These are phyloP conservation scores for Fennellomyces sp. DNA, from an alignment of 371 early-diverging fungal genomes.

Conservation along the genomic window DNA sequence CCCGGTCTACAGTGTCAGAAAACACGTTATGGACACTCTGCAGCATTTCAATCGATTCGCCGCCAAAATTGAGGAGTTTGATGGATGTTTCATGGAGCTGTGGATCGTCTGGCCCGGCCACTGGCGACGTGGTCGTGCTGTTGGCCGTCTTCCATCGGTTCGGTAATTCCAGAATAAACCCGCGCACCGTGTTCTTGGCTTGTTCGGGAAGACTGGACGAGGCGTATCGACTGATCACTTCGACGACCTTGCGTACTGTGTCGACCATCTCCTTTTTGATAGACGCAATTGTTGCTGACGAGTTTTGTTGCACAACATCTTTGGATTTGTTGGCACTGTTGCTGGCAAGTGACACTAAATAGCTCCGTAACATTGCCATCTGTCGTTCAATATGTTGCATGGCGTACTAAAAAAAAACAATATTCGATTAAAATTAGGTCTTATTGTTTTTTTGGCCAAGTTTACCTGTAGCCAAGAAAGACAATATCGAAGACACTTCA, in stretches of 20 bases:
- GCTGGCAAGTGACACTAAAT: conserved; percentile 59
- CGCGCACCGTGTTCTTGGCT: conserved; percentile 78
- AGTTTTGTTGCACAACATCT: conserved; percentile 2
- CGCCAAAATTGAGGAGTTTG: conserved; percentile 56
- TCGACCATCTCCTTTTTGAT: conserved; percentile 81
- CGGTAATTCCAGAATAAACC: conserved; percentile 83
- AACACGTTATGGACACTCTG: conserved; percentile 69
- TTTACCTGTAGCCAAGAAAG: conserved; percentile 74
- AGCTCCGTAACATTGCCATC: conserved; percentile 66
- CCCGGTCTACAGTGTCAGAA: conserved; percentile 68
- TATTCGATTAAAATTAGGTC: too few relatives aligned
- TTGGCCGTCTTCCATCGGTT: conserved; percentile 67
- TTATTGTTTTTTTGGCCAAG: too few relatives aligned
- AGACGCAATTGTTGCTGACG: conserved; percentile 20
- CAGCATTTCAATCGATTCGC: conserved; percentile 78
- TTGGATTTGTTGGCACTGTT: conserved; percentile 8
- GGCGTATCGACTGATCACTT: conserved; percentile 84
- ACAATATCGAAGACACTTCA: conserved; percentile 76
- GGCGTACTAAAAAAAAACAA: conserved; percentile 62
- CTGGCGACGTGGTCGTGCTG: conserved; percentile 22
- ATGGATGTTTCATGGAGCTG: conserved; percentile 21
- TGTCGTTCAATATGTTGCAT: conserved; percentile 78
- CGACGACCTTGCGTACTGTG: conserved; percentile 85
- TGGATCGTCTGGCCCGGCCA: conserved; percentile 5
- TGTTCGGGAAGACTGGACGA: conserved; percentile 79